Percentiles rank a stretch among this genome's conserved stretches.
phyloP scores from a whole-genome alignment of 805 yeast species.

The Kodamaea fukazawae region DNA sequence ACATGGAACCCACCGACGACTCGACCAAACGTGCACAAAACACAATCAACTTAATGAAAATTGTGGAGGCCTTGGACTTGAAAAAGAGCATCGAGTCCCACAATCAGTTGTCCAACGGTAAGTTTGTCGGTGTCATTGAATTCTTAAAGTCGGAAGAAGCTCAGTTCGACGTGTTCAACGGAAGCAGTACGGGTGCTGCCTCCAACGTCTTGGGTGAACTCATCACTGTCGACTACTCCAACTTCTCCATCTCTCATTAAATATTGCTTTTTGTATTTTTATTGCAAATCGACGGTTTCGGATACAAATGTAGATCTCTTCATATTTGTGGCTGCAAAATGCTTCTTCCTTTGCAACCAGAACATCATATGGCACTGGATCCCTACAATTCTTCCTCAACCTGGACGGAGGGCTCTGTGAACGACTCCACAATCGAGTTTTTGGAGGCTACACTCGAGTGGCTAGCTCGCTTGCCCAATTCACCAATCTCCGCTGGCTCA shows the following conservation, averaged over 20 bases:
- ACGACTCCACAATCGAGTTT: not conserved
- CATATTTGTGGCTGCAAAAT: not conserved
- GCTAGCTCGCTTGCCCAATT: slow-evolving; percentile 22
- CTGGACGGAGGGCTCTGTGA: no score
- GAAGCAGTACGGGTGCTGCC: slow-evolving; percentile 10
- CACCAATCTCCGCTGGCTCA: slow-evolving; percentile 12
- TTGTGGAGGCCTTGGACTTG: slow-evolving; percentile 37
- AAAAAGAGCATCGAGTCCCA: slow-evolving; percentile 43
- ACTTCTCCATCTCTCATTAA: slow-evolving; percentile 32
- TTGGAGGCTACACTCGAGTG: slow-evolving; percentile 19
- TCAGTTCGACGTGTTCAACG: slow-evolving; percentile 26
- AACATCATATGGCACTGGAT: not conserved
- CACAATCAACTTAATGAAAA: slow-evolving; percentile 24
- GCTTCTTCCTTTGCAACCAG: not conserved
- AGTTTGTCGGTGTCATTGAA: slow-evolving; percentile 44
- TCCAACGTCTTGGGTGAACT: slow-evolving; percentile 30
- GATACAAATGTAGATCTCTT: not conserved
- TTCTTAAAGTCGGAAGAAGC: slow-evolving; percentile 40
- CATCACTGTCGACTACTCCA: slow-evolving; percentile 43
- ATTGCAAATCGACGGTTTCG: no score
- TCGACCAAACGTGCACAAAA: slow-evolving; percentile 13
- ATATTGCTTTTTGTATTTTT: no score
- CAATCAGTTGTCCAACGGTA: slow-evolving; percentile 41
- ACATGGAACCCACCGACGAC: slow-evolving; percentile 1
- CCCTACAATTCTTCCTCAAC: not conserved